These are phyloP conservation scores for Coemansia nantahalensis DNA, from an alignment of 192 early-diverging fungal genomes.

Conservation along the genomic window DNA sequence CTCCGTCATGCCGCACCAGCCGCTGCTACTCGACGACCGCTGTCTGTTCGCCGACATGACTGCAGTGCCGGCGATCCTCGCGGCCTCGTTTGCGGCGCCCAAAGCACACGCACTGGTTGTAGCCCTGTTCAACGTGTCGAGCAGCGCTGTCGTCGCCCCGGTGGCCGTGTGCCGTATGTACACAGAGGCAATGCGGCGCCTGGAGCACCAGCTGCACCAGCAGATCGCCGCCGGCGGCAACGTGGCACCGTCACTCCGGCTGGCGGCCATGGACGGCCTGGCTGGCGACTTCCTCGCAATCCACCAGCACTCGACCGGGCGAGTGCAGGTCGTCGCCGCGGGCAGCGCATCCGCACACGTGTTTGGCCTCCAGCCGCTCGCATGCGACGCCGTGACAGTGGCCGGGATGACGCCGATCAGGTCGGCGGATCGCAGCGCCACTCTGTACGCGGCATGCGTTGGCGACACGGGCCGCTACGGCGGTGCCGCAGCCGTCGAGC, in stretches of 20 bases:
- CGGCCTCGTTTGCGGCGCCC: constrained; percentile 5
- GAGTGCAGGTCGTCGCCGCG: background rate
- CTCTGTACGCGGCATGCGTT: constrained; percentile 30
- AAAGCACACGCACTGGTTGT: constrained; percentile 5
- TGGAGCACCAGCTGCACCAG: background rate
- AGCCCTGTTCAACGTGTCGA: constrained; percentile 21
- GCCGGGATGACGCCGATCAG: constrained; percentile 14
- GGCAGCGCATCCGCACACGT: background rate
- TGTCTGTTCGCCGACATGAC: constrained; percentile 39
- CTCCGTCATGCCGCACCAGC: background rate
- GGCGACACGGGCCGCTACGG: constrained; percentile 28
- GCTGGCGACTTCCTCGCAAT: constrained; percentile 6
- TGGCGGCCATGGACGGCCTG: background rate
- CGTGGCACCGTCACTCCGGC: background rate
- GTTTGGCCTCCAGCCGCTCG: constrained; percentile 19
- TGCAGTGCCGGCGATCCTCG: constrained; percentile 6
- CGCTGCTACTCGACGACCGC: constrained; percentile 11
- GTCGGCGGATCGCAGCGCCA: constrained; percentile 16
- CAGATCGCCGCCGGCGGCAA: background rate
- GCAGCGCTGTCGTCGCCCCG: constrained; percentile 11
- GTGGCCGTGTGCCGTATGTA: constrained; percentile 2
- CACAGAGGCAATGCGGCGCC: background rate
- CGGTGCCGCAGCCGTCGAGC: constrained; percentile 12
- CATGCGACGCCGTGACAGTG: constrained; percentile 25
- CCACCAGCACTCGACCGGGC: constrained; percentile 34